Evolutionary conservation across 1,139 yeast species (phyloP), one percentile per base, ranked within the genome.

Genomic region (Candida tunisiensis): DNA sequence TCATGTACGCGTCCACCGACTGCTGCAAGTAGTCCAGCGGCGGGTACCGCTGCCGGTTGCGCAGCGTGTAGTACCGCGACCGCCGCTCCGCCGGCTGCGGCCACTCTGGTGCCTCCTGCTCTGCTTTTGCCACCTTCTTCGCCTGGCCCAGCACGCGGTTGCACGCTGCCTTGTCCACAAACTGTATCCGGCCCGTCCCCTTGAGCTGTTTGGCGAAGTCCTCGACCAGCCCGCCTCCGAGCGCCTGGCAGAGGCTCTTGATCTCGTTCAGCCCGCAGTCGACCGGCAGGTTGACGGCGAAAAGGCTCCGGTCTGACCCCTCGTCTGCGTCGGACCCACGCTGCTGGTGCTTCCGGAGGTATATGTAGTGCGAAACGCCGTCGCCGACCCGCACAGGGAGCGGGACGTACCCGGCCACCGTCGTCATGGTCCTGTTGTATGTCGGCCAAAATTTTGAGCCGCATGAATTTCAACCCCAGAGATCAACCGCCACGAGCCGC

Each of bases 201-300:
- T 36, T 42, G 36, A 45, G 55, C 30, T 21, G 55, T 51, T 20
- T 49, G 11, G 47, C 51, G 33, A 39, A 57, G 34, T 55, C 51
- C 42, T 74, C 78, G 15, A 77, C 56, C 11, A 75, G 62, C 12
- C 79, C 24, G 68, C 75, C 30, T 57, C 66, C 43, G 71, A 75
- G 12, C 5, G 62, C 55, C 34, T 65, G 68, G 41, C 82, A 69
- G 28, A 70, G 62, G 31, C 58, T 59, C 45, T 69, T 74, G 24
- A 82, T 47, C 16, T 60, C 57, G 19, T 61, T 56, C 10, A 65
- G 44, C 20, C 62, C 60, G 8, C 83, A 61, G 33, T 65, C 62
- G 16, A 74, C 55, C 3, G 95, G 94, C 26, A 82, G 55, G 44
- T 83, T 83, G 33, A 74, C 69, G n/a, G 75, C 49, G 49, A 83